Evolutionary conservation across 345 rosid species (phyloP).

Genomic region (Eucalyptus tenuipes): DNA sequence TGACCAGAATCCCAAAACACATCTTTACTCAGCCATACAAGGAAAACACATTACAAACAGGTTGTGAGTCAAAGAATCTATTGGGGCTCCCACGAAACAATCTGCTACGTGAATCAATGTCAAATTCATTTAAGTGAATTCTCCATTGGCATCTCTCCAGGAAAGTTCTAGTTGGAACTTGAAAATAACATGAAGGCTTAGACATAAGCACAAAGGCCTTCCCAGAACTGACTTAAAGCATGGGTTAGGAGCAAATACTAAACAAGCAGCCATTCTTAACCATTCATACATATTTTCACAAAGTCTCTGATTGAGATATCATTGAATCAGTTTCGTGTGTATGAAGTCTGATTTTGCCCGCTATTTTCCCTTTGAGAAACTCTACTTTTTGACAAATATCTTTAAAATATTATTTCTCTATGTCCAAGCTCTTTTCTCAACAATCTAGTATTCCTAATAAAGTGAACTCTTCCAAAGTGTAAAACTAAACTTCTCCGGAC

Average conservation of each 20-base stretch:
- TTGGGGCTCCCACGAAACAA: neutral
- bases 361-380: neutral
- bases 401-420: neutral
- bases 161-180: neutral
- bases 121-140: neutral
- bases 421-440: neutral
- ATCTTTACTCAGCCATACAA: neutral
- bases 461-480: neutral
- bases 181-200: neutral
- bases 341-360: neutral
- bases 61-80: neutral
- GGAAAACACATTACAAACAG: neutral
- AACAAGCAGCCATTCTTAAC: neutral
- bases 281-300: neutral
- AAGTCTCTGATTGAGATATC: neutral
- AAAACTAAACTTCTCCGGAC: neutral
- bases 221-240: neutral
- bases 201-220: neutral
- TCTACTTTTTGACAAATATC: neutral
- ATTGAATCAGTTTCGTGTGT: neutral
- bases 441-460: neutral
- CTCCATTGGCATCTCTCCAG: neutral
- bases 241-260: neutral
- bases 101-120: neutral
- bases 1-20: neutral